Percentiles rank a stretch among this genome's conserved stretches.
Evolutionary conservation across 257 asterid species (phyloP).

Genomic region (Perilla frutescens): DNA sequence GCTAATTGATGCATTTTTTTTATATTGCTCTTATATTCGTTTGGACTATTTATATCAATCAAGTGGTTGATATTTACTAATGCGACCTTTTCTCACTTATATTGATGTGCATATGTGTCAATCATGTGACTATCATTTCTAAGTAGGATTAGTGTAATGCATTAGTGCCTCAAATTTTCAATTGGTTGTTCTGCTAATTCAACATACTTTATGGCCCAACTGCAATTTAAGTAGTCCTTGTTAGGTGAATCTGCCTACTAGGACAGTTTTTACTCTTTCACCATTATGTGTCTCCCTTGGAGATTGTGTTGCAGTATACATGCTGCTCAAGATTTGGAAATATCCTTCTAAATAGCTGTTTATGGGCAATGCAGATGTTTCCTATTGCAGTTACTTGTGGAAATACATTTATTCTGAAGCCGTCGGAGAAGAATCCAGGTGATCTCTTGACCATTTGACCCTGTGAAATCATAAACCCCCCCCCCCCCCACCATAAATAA

Average conservation of each 20-base stretch:
- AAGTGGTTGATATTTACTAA: background rate
- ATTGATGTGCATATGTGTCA: background rate
- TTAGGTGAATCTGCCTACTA: background rate
- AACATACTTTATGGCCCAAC: background rate
- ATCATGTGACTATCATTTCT: background rate
- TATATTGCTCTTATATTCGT: constrained; percentile 10
- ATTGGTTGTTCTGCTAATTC: background rate
- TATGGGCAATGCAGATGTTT: constrained; percentile 48
- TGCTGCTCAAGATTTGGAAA: background rate
- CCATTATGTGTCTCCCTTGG: constrained; percentile 1
- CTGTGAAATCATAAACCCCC: background rate
- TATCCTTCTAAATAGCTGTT: constrained; percentile 11
- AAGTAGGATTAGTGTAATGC: constrained; percentile 1
- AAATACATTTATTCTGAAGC: constrained; percentile 53
- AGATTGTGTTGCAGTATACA: background rate
- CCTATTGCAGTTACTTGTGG: constrained; percentile 61
- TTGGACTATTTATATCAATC: constrained; percentile 6
- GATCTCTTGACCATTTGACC: background rate
- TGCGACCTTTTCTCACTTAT: constrained; percentile 11
- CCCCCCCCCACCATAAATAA: background rate
- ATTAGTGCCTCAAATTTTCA: background rate
- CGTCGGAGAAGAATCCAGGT: constrained; percentile 56
- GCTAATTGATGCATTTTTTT: background rate
- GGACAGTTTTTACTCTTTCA: background rate
- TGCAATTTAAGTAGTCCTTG: background rate